These are phyloP conservation scores for Colletotrichum karsti DNA, from an alignment of 2,329 filamentous ascomycete genomes.

Conservation along the genomic window DNA sequence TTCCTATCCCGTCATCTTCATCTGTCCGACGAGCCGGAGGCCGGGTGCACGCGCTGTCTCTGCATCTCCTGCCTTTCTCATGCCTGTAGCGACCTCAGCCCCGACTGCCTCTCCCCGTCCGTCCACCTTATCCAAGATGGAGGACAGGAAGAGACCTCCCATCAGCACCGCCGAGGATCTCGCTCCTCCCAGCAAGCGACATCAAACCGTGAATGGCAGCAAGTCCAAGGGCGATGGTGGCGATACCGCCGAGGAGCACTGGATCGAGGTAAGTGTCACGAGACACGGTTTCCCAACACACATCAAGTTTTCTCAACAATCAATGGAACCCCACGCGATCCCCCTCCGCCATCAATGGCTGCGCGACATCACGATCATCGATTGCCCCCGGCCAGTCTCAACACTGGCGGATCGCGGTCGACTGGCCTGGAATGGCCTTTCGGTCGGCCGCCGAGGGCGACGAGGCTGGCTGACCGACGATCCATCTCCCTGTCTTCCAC, in stretches of 20 bases:
- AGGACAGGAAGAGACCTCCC: conserved; percentile 98
- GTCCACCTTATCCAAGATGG: conserved; percentile 93
- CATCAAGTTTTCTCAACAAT: conserved; percentile 32
- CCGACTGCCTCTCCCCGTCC: conserved; percentile 76
- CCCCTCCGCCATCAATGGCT: conserved; percentile 24
- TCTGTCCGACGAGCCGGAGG: conserved; percentile 12
- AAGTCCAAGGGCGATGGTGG: conserved; percentile 63
- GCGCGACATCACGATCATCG: conserved; percentile 28
- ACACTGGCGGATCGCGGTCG: conserved; percentile 26
- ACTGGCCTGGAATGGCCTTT: conserved; percentile 28
- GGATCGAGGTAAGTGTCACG: conserved; percentile 71
- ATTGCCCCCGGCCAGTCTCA: conserved; percentile 21
- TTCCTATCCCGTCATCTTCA: background rate
- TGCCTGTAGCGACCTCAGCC: conserved; percentile 81
- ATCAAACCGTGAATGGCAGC: conserved; percentile 81
- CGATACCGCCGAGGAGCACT: conserved; percentile 67
- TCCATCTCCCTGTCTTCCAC: conserved; percentile 20
- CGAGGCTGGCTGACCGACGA: conserved; percentile 25
- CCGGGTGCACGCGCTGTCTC: conserved; percentile 20
- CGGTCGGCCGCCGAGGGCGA: conserved; percentile 23
- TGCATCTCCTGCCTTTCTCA: conserved; percentile 64
- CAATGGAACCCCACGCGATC: conserved; percentile 27
- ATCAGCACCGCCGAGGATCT: conserved; percentile 81
- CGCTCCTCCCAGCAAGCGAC: conserved; percentile 90
- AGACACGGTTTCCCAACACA: conserved; percentile 34